Evolutionary conservation across 2,329 filamentous ascomycete species (phyloP), one percentile per base, ranked within the genome.

Genomic region (Ophiostoma australiae): DNA sequence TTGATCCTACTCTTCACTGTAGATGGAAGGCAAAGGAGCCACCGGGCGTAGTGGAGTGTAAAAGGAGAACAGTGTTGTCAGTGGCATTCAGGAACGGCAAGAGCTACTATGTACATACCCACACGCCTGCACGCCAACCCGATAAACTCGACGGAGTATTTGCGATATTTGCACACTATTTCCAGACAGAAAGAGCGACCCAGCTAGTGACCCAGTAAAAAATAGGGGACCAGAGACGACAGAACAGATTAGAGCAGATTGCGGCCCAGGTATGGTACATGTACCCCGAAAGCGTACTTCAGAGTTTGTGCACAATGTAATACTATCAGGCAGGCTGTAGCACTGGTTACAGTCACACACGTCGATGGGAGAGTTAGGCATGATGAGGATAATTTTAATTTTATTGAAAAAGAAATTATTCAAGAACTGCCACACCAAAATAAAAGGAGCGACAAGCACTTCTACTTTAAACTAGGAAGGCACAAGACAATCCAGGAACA

Each of bases 81-180:
- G 15, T 11, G 10, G n/a, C 23, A 10, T 67, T 17, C 65, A 31
- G 13, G 65, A 67, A 67, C 20, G 35, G 35, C 37, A 67, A 41
- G 65, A 67, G n/a, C 35, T 31, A 3, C 27, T 31, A 31, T 31
- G 27, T 31, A 31, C 27, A 31, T 31, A 41, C 37, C 35, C 65
- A 44, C 33, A 39, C 15, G 27, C 58, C 15, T 44, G 41, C 23
- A 63, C 35, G 33, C 31, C 33, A 66, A 15, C 17, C 63, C 8
- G 27, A 41, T 67, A 48, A n/a, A 48, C 44, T 48, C n/a, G 17
- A 39, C n/a, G 44, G 44, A n/a, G 63, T 35, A 44, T 44, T 44
- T 67, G 39, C 66, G 37, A 67, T 44, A 67, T 67, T 44, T n/a
- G 23, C 65, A 58, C 23, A 66, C 55, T 63, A 63, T 66, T 66